Conservation (phyloP, 495 filamentous ascomycete species). For the Xylaria nigripes region DNA sequence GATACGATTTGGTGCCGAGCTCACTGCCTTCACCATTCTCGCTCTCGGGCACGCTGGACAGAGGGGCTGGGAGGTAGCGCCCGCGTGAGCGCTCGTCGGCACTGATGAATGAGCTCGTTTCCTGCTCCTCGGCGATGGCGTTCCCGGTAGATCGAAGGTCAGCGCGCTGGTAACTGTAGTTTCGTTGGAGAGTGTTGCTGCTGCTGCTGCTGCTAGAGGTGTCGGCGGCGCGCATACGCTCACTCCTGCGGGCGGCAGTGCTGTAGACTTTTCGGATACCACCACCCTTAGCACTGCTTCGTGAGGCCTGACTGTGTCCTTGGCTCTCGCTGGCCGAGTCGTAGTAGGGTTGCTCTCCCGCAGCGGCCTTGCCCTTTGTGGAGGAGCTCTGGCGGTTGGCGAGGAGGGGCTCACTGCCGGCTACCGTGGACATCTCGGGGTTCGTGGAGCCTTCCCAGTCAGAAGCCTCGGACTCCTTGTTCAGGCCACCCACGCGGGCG, state of each 20-base stretch:
- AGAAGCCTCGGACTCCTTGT: slow-evolving; percentile 65
- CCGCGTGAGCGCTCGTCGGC: not conserved
- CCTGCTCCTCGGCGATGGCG: slow-evolving; percentile 18
- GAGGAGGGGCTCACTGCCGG: slow-evolving; percentile 47
- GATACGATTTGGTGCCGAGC: slow-evolving; percentile 71
- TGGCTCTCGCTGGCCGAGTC: not conserved
- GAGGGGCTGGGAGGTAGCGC: slow-evolving; percentile 30
- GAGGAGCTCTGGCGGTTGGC: slow-evolving; percentile 40
- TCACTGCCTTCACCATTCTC: slow-evolving; percentile 48
- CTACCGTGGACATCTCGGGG: slow-evolving; percentile 42
- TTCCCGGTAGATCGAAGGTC: slow-evolving; percentile 29
- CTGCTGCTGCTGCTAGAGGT: not conserved
- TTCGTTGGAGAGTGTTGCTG: slow-evolving; percentile 20
- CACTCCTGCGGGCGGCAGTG: slow-evolving; percentile 42
- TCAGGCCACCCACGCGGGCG: slow-evolving; percentile 78
- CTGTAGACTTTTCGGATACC: slow-evolving; percentile 51
- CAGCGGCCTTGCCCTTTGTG: slow-evolving; percentile 32
- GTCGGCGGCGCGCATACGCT: slow-evolving; percentile 35
- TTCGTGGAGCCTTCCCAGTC: slow-evolving; percentile 57
- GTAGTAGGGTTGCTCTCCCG: not conserved
- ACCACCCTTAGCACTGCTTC: slow-evolving; percentile 20
- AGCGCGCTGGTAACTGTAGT: slow-evolving; percentile 44
- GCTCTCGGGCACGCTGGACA: slow-evolving; percentile 48
- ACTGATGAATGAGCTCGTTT: slow-evolving; percentile 7
- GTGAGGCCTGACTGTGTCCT: not conserved